A percentile compares a stretch with the other conserved stretches of the same genome.
These are phyloP conservation scores for Penicillium glabrum DNA, from an alignment of 2,329 filamentous ascomycete species.

Conservation along the genomic window DNA sequence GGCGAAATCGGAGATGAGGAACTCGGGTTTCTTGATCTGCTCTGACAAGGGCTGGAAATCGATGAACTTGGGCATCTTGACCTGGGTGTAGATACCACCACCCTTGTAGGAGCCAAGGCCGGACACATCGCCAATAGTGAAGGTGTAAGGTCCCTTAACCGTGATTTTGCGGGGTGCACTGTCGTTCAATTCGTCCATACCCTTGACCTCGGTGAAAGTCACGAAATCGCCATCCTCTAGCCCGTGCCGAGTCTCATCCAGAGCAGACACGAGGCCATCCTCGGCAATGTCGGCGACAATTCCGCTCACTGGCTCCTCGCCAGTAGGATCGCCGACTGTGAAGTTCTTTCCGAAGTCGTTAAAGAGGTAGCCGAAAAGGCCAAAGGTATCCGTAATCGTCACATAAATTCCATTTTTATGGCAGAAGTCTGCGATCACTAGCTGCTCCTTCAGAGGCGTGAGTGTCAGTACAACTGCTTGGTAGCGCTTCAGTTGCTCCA, in stretches of 20 bases:
- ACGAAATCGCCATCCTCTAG: slow-evolving; percentile 96
- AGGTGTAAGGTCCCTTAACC: slow-evolving; percentile 95
- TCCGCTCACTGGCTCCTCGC: slow-evolving; percentile 81
- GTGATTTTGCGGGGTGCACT: slow-evolving; percentile 84
- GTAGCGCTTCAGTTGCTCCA: slow-evolving; percentile 82
- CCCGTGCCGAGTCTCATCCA: slow-evolving; percentile 93
- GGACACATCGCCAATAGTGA: slow-evolving; percentile 92
- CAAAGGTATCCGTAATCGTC: slow-evolving; percentile 83
- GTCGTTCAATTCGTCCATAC: slow-evolving; percentile 85
- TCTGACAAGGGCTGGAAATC: slow-evolving; percentile 80
- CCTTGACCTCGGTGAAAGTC: slow-evolving; percentile 88
- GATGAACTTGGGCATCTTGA: slow-evolving; percentile 96
- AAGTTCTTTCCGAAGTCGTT: slow-evolving; percentile 97
- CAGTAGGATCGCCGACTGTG: slow-evolving; percentile 82
- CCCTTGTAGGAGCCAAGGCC: slow-evolving; percentile 82
- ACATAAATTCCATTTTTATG: slow-evolving; percentile 92
- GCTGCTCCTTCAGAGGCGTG: slow-evolving; percentile 75
- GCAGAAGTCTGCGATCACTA: slow-evolving; percentile 86
- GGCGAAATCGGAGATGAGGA: slow-evolving; percentile 91
- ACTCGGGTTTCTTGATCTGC: slow-evolving; percentile 82
- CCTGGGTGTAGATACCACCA: slow-evolving; percentile 88
- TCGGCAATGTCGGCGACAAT: slow-evolving; percentile 90
- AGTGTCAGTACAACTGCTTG: slow-evolving; percentile 91
- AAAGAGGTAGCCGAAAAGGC: slow-evolving; percentile 93
- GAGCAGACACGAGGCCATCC: slow-evolving; percentile 84